Percentiles rank a stretch among this genome's conserved stretches.
phyloP scores from a whole-genome alignment of 495 filamentous ascomycete species.

The Penicillium pulvis region DNA sequence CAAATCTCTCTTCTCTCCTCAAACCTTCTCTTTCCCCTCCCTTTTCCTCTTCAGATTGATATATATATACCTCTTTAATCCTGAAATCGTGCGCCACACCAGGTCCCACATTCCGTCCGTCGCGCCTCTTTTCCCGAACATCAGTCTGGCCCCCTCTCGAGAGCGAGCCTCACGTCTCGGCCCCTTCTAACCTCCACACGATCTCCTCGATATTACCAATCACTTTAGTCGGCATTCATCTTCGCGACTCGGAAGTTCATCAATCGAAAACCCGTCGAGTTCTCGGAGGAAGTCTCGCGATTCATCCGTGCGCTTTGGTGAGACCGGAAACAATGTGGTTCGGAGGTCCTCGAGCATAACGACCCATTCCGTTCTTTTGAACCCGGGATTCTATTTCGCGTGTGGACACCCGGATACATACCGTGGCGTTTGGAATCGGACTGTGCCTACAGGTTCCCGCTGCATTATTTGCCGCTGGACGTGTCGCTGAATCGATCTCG shows the following conservation, averaged over 20 bases:
- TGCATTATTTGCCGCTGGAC: constrained; percentile 6
- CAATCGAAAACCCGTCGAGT: neutral
- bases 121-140: constrained; percentile 4
- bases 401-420: constrained; percentile 17
- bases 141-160: constrained; percentile 7
- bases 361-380: constrained; percentile 26
- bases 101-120: constrained; percentile 4
- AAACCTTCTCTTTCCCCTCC: constrained; percentile 5
- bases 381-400: constrained; percentile 17
- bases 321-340: constrained; percentile 41
- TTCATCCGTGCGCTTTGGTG: constrained; percentile 17
- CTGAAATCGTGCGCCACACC: neutral
- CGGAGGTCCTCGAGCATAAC: constrained; percentile 33
- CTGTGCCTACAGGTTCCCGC: constrained; percentile 13
- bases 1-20: constrained; percentile 9
- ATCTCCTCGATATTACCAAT: neutral
- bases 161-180: neutral
- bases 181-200: neutral
- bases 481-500: constrained; percentile 20
- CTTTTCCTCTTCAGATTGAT: neutral
- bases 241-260: neutral
- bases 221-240: neutral
- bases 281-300: neutral
- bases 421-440: constrained; percentile 26
- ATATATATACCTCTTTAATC: neutral